Base-by-base conservation (phyloP, 177 flowering plant species). In the Vitis hybrid region DNA sequence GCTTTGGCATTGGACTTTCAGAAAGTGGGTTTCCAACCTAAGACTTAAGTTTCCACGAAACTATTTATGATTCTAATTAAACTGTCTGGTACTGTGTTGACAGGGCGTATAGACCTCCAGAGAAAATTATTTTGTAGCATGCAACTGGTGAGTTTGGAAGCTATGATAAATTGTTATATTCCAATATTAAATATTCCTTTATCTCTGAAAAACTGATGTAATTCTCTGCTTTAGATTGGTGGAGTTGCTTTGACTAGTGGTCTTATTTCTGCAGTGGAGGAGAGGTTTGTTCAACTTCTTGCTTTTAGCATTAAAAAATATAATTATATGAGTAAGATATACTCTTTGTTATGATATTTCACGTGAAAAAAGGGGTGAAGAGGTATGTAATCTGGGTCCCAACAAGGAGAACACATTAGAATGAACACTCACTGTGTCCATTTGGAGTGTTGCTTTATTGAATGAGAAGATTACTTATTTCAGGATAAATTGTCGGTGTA, bases 81-180 rank as follows among this genome's bases (percentile, higher is more conserved):
- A 39, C 57, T 68, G 30, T 39, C 60, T 52, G 19, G 21, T 75
- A 50, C 8, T 65, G 4, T 60, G 65, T 67, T 76, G 18, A 63
- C 91, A 96, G 99, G 98, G 68, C 95, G 97, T 63, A 89, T 96
- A 57, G 99, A 96, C 72, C 89, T 96, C 49, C 90, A 96, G 81
- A 86, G 99, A 72, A 96, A 89, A 72, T 67, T 96, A 79, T 96
- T 96, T 73, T 88, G 91, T 70, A 92, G 99, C 89, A 93, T 94
- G 83, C 97, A 89, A 69, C 81, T 96, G 89, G 99, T 93, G 68
- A 88, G 90, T 76, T 64, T 51, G 48, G 52, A n/a, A 6, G 54
- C 13, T 34, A 66, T 39, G 60, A 51, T 55, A 14, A 26, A 21
- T 11, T 51, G 14, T 70, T 39, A 68, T 32, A 2, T 59, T 57